phyloP scores from a whole-genome alignment of 1,139 yeast genomes.

The Taiozyma sp. region DNA sequence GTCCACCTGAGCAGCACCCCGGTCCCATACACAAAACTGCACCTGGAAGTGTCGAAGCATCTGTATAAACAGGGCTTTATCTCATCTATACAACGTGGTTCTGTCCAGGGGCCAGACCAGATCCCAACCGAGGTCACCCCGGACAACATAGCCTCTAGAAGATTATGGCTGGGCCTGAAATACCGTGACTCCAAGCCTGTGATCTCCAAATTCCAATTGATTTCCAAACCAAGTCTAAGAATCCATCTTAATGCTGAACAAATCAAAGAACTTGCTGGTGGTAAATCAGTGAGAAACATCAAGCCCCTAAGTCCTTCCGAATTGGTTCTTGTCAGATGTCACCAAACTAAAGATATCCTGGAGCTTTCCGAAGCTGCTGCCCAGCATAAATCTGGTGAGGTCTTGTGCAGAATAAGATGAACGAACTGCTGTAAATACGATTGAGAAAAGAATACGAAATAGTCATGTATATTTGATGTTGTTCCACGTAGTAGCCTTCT shows the following conservation, averaged over 20 bases:
- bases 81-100: slow-evolving; percentile 80
- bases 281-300: slow-evolving; percentile 68
- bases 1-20: slow-evolving; percentile 73
- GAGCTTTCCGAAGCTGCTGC: slow-evolving; percentile 84
- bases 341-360: slow-evolving; percentile 49
- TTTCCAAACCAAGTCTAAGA: slow-evolving; percentile 83
- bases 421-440: not conserved
- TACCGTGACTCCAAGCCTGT: slow-evolving; percentile 82
- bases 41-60: slow-evolving; percentile 78
- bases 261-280: slow-evolving; percentile 69
- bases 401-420: slow-evolving; percentile 73
- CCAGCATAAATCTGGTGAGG: slow-evolving; percentile 68
- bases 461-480: slow-evolving; percentile 3
- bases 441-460: not conserved
- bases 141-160: slow-evolving; percentile 80
- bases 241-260: slow-evolving; percentile 62
- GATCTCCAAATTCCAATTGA: slow-evolving; percentile 62
- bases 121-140: slow-evolving; percentile 76
- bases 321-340: slow-evolving; percentile 57
- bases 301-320: slow-evolving; percentile 90
- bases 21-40: slow-evolving; percentile 80
- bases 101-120: slow-evolving; percentile 83
- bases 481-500: not conserved
- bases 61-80: slow-evolving; percentile 90
- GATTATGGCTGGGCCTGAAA: slow-evolving; percentile 89